These are phyloP conservation scores for Lactarius tabidus DNA, from an alignment of 768 basidiomycete species.

Conservation along the genomic window DNA sequence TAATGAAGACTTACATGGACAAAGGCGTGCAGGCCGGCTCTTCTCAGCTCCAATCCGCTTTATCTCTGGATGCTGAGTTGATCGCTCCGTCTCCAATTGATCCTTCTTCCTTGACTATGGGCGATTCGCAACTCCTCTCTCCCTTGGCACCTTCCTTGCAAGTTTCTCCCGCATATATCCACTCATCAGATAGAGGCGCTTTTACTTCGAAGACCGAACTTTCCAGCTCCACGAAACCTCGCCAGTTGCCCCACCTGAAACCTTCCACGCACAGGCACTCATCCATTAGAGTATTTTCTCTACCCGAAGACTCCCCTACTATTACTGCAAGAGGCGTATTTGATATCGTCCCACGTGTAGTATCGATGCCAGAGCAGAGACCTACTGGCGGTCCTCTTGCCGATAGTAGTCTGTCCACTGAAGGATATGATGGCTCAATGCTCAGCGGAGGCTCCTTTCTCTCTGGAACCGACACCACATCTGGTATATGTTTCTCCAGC, in stretches of 20 bases:
- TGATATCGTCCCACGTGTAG: constrained; percentile 13
- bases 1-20: constrained; percentile 21
- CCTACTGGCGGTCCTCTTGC: constrained; percentile 1
- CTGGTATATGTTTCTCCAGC: constrained; percentile 20
- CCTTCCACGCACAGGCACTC: constrained; percentile 14
- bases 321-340: constrained; percentile 4
- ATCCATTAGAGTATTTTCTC: constrained; percentile 20
- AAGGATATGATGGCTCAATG: constrained; percentile 22
- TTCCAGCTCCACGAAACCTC: constrained; percentile 16
- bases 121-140: constrained; percentile 1
- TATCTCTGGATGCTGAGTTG: constrained; percentile 2
- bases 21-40: constrained; percentile 25
- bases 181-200: constrained; percentile 1
- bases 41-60: background rate
- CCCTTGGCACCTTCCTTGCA: constrained; percentile 8
- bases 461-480: constrained; percentile 25
- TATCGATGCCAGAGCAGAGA: constrained; percentile 26
- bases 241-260: constrained; percentile 20
- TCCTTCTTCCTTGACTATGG: background rate
- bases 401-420: constrained; percentile 24
- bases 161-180: constrained; percentile 24
- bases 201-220: background rate
- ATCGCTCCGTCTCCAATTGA: background rate
- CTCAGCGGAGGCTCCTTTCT: constrained; percentile 23
- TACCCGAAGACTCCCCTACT: constrained; percentile 20